phyloP scores from a whole-genome alignment of 495 filamentous ascomycete species.

The Aspergillus diversus region DNA sequence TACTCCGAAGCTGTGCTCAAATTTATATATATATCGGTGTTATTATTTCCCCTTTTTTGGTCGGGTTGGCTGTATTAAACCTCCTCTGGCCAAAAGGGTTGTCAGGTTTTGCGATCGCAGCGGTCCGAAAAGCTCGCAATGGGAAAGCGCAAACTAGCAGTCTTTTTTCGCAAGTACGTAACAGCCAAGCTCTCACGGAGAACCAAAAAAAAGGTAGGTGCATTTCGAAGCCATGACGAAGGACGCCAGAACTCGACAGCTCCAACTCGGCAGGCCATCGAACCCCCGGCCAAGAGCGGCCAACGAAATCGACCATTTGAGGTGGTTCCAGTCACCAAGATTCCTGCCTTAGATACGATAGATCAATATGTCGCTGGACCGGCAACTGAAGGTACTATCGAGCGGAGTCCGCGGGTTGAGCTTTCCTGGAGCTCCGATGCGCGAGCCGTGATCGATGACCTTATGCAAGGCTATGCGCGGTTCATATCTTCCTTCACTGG shows the following conservation, averaged over 20 bases:
- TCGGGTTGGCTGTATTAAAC: not conserved
- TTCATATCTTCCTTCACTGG: conserved; percentile 30
- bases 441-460: conserved; percentile 16
- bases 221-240: conserved; percentile 15
- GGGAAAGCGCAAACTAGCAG: conserved; percentile 23
- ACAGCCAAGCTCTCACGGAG: conserved; percentile 21
- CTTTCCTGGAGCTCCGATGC: conserved; percentile 19
- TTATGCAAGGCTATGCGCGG: conserved; percentile 28
- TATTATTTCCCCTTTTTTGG: not conserved
- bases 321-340: conserved; percentile 26
- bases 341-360: conserved; percentile 31
- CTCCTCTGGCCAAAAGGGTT: conserved; percentile 4
- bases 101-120: conserved; percentile 6
- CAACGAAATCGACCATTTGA: not conserved
- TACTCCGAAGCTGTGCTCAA: conserved; percentile 12
- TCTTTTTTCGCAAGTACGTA: conserved; percentile 25
- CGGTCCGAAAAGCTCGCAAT: conserved; percentile 10
- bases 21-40: conserved; percentile 10
- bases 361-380: conserved; percentile 27
- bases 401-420: conserved; percentile 15
- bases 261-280: not conserved
- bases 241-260: conserved; percentile 15
- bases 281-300: not conserved
- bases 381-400: conserved; percentile 2
- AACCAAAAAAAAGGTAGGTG: conserved; percentile 26